Evolutionary conservation across 371 early-diverging fungal species (phyloP).

Genomic region (Saksenaea vasiformis): DNA sequence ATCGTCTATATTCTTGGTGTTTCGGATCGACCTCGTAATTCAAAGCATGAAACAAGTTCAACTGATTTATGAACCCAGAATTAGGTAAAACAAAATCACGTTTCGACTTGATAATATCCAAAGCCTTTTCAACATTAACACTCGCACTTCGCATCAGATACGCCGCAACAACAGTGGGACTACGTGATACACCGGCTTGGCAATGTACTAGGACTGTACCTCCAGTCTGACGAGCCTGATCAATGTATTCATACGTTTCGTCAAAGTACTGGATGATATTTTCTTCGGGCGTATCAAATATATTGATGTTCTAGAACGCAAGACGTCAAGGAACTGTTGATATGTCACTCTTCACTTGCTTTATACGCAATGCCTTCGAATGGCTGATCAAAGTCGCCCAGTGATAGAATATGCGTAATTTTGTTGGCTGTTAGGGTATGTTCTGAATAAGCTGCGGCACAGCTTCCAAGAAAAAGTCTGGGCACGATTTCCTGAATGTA

Average conservation of each 20-base stretch:
- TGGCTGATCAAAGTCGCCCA: slow-evolving; percentile 40
- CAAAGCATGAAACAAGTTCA: slow-evolving; percentile 46
- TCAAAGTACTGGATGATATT: slow-evolving; percentile 76
- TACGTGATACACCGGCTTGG: slow-evolving; percentile 45
- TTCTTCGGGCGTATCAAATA: slow-evolving; percentile 65
- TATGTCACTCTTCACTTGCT: slow-evolving; percentile 27
- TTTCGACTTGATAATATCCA: slow-evolving; percentile 45
- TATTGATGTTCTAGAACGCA: slow-evolving; percentile 47
- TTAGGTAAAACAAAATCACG: slow-evolving; percentile 53
- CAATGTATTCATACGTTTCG: slow-evolving; percentile 63
- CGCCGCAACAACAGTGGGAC: slow-evolving; percentile 47
- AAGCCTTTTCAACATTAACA: slow-evolving; percentile 50
- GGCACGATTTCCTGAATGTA: slow-evolving; percentile 46
- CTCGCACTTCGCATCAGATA: slow-evolving; percentile 67
- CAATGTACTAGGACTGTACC: slow-evolving; percentile 75
- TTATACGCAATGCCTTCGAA: slow-evolving; percentile 32
- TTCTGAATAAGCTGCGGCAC: slow-evolving; percentile 22
- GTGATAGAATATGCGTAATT: slow-evolving; percentile 65
- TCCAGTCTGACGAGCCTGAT: slow-evolving; percentile 42
- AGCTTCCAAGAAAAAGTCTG: slow-evolving; percentile 47
- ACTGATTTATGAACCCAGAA: slow-evolving; percentile 42
- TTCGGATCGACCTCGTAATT: slow-evolving; percentile 58
- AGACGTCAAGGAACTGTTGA: neutral
- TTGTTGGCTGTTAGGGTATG: slow-evolving; percentile 39
- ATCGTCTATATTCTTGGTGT: slow-evolving; percentile 71